These are phyloP conservation scores for Rhodofomes roseus DNA, from an alignment of 1,284 basidiomycete genomes.

Conservation along the genomic window DNA sequence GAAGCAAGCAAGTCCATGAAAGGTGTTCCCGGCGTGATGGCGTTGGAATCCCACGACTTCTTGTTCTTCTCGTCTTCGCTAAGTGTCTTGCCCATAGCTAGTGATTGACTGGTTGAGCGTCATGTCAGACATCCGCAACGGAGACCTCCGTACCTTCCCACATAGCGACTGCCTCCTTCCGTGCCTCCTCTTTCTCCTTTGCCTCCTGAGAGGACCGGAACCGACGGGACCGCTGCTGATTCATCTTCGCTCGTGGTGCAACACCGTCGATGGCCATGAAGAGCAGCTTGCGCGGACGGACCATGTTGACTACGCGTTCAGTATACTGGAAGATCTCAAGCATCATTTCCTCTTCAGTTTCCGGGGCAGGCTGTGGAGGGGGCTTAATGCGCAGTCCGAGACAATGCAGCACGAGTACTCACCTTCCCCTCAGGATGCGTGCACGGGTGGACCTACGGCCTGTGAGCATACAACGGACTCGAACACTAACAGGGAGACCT, in stretches of 20 bases:
- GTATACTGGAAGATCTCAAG: slow-evolving; percentile 96
- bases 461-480: slow-evolving; percentile 6
- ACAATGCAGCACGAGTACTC: slow-evolving; percentile 15
- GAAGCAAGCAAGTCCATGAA: slow-evolving; percentile 94
- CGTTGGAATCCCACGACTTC: slow-evolving; percentile 96
- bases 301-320: slow-evolving; percentile 96
- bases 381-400: not conserved
- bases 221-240: slow-evolving; percentile 94
- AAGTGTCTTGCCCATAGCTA: slow-evolving; percentile 88
- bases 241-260: slow-evolving; percentile 98
- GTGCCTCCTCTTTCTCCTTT: slow-evolving; percentile 87
- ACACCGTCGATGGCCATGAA: slow-evolving; percentile 99
- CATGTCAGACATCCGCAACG: not conserved
- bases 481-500: slow-evolving; percentile 23
- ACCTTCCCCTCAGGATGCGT: slow-evolving; percentile 97
- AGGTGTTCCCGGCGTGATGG: slow-evolving; percentile 97
- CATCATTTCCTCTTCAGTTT: slow-evolving; percentile 99
- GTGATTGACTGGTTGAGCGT: slow-evolving; percentile 1
- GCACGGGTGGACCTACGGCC: slow-evolving; percentile 89
- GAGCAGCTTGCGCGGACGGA: slow-evolving; percentile 89
- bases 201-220: slow-evolving; percentile 96
- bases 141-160: slow-evolving; percentile 67
- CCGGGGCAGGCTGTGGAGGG: slow-evolving; percentile 73
- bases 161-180: slow-evolving; percentile 74
- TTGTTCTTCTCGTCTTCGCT: slow-evolving; percentile 84